Percentiles rank a stretch among this genome's conserved stretches.
Conservation (phyloP, 2,329 filamentous ascomycete species). For the Chalaropsis thielavioides region DNA sequence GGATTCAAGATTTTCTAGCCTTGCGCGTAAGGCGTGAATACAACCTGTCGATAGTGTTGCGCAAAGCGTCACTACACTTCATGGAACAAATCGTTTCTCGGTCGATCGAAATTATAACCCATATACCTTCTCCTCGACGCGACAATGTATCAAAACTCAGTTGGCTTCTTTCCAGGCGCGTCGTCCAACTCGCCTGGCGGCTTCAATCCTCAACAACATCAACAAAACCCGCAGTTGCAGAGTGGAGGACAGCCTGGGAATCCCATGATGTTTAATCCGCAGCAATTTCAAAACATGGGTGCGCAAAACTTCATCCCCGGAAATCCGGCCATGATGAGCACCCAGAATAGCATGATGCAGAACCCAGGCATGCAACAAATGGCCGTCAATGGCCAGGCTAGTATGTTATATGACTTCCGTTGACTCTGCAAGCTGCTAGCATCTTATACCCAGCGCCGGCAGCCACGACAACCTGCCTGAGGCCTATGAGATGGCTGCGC, state of each 20-base stretch:
- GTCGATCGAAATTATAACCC: background rate
- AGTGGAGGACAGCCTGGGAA: constrained; percentile 14
- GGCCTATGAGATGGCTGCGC: background rate
- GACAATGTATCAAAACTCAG: constrained; percentile 15
- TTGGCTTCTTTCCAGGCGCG: constrained; percentile 14
- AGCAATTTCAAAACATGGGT: constrained; percentile 28
- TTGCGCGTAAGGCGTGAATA: background rate
- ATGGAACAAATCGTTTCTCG: background rate
- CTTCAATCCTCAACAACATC: constrained; percentile 15
- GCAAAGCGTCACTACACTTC: background rate
- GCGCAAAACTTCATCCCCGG: constrained; percentile 38
- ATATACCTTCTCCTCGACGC: background rate
- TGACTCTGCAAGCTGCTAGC: background rate
- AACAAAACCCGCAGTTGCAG: constrained; percentile 15
- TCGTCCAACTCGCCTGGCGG: constrained; percentile 11
- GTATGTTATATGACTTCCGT: background rate
- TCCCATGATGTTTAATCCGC: constrained; percentile 16
- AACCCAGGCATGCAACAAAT: constrained; percentile 45
- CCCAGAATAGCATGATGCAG: constrained; percentile 48
- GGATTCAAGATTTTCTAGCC: background rate
- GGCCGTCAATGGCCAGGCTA: constrained; percentile 35
- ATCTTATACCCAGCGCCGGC: background rate
- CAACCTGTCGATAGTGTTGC: background rate
- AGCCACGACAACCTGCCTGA: background rate
- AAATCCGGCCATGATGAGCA: constrained; percentile 39